A percentile compares a stretch with the other conserved stretches of the same genome.
Conservation (phyloP, 2,329 filamentous ascomycete species). For the Dothideomycetes sp. region DNA sequence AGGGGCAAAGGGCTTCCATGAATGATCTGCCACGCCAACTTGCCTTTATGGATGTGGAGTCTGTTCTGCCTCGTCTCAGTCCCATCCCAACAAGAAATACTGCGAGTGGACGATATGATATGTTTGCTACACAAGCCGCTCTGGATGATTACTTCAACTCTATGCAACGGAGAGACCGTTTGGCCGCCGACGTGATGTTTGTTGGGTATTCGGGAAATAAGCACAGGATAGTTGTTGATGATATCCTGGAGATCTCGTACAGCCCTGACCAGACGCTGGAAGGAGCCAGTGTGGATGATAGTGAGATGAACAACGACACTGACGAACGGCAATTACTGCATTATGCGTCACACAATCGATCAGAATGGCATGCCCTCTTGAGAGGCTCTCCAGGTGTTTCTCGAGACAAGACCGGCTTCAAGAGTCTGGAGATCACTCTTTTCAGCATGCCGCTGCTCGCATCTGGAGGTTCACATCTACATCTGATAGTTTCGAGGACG, state of each 20-base stretch:
- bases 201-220: constrained; percentile 62
- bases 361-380: constrained; percentile 69
- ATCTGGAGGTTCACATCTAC: constrained; percentile 30
- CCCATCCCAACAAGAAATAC: constrained; percentile 26
- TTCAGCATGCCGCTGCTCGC: constrained; percentile 26
- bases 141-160: constrained; percentile 33
- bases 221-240: constrained; percentile 72
- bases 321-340: background rate
- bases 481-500: constrained; percentile 41
- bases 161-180: constrained; percentile 15
- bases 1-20: constrained; percentile 2
- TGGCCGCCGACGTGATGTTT: constrained; percentile 63
- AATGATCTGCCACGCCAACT: constrained; percentile 29
- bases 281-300: background rate
- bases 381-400: constrained; percentile 10
- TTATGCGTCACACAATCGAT: constrained; percentile 60
- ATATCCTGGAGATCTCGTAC: constrained; percentile 63
- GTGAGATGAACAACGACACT: background rate
- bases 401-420: constrained; percentile 39
- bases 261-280: background rate
- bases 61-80: constrained; percentile 60
- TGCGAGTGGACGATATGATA: constrained; percentile 18
- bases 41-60: constrained; percentile 66
- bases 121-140: constrained; percentile 31
- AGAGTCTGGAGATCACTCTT: constrained; percentile 28